Evolutionary conservation across 495 filamentous ascomycete genomes (phyloP).

Genomic region (Lasiosphaeria hispida): DNA sequence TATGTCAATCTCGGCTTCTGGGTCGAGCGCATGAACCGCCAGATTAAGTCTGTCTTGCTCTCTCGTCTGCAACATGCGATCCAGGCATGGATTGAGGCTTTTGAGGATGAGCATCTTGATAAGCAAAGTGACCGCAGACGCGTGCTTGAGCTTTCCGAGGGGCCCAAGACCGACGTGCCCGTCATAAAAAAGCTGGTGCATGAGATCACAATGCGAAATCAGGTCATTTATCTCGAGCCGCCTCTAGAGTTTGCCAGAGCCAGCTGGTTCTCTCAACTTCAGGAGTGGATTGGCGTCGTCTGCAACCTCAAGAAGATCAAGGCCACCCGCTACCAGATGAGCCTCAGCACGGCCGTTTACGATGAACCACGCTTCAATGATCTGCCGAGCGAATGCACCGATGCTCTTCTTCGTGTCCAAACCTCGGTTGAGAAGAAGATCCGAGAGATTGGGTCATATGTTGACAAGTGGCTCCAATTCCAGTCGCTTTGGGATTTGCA

Average conservation of each 20-base stretch:
- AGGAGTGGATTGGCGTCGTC: slow-evolving; percentile 87
- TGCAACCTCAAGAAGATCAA: slow-evolving; percentile 92
- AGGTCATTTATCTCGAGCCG: slow-evolving; percentile 91
- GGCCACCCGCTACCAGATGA: slow-evolving; percentile 92
- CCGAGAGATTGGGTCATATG: slow-evolving; percentile 71
- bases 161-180: slow-evolving; percentile 47
- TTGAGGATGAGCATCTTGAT: slow-evolving; percentile 61
- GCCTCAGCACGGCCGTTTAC: slow-evolving; percentile 59
- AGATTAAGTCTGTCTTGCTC: slow-evolving; percentile 74
- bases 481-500: slow-evolving; percentile 98
- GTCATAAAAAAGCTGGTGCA: slow-evolving; percentile 70
- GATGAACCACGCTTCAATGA: slow-evolving; percentile 77
- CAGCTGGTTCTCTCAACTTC: slow-evolving; percentile 89
- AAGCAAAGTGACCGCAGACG: slow-evolving; percentile 45
- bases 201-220: slow-evolving; percentile 94
- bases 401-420: slow-evolving; percentile 75
- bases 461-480: slow-evolving; percentile 97
- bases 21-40: slow-evolving; percentile 80
- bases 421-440: slow-evolving; percentile 75
- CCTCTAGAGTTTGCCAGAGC: slow-evolving; percentile 88
- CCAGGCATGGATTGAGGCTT: slow-evolving; percentile 77
- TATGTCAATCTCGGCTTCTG: slow-evolving; percentile 88
- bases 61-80: slow-evolving; percentile 77
- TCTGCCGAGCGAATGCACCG: slow-evolving; percentile 77
- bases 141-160: slow-evolving; percentile 38